Evolutionary conservation across 495 filamentous ascomycete species (phyloP), one percentile per base, ranked within the genome.

Genomic region (Physcia stellaris): DNA sequence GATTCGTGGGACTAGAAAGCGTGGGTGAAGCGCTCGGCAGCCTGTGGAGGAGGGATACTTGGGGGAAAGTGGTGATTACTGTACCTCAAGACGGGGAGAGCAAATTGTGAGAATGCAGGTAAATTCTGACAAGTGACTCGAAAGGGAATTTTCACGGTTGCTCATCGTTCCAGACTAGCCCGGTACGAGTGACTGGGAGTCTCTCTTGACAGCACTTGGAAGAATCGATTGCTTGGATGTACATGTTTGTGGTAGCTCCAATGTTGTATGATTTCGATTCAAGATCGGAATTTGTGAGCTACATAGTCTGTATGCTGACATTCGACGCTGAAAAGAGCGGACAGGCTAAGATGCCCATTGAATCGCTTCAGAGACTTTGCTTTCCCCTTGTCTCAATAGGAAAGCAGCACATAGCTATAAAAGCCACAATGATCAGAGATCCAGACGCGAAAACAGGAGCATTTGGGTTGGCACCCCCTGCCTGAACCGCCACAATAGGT

Each of bases 51-150:
- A 63, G 88, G 32, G 84, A 80, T 48, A 94, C 84, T 0, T 96
- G 88, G 88, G 88, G 88, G 0, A 96, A 96, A 70, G 88, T 95
- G 2, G 84, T 96, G 1, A 80, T 95, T 2, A 81, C 82, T 58
- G 68, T 96, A 19, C 74, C 80, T n/a, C 79, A 86, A 41, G 67
- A 74, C 21, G 63, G 66, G 4, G 64, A 61, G 53, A 79, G 62
- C 37, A 70, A 64, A 54, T 46, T 73, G 28, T 73, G 53, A 52
- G 15, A 4, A 36, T 4, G 15, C 28, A n/a, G 11, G 11, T n/a
- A n/a, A n/a, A n/a, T n/a, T n/a, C n/a, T n/a, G n/a, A n/a, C n/a
- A n/a, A n/a, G n/a, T n/a, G n/a, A n/a, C n/a, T n/a, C n/a, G n/a
- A n/a, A n/a, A n/a, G n/a, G n/a, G n/a, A n/a, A n/a, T n/a, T n/a